Conservation (phyloP, 352 stramenopile species). For the Peronospora farinosa region DNA sequence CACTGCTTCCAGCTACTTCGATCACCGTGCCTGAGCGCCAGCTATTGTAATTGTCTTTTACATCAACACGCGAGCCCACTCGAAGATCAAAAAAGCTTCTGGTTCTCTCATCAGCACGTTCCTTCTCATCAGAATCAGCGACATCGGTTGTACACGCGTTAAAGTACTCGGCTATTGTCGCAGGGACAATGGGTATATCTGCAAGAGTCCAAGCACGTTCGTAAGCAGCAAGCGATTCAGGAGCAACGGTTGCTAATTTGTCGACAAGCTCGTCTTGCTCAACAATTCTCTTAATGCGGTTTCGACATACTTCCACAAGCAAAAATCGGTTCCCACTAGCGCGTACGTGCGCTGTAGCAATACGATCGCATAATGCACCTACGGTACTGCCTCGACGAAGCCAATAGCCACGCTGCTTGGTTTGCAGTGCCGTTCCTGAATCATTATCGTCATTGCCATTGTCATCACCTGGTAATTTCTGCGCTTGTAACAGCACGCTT, state of each 20-base stretch:
- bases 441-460: slow-evolving; percentile 2
- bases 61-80: slow-evolving; percentile 56
- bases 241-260: slow-evolving; percentile 29
- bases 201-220: slow-evolving; percentile 62
- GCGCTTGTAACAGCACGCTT: slow-evolving; percentile 56
- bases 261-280: slow-evolving; percentile 55
- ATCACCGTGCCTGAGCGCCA: slow-evolving; percentile 61
- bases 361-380: slow-evolving; percentile 39
- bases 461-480: slow-evolving; percentile 11
- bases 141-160: neutral
- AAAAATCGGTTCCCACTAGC: slow-evolving; percentile 47
- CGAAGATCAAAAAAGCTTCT: slow-evolving; percentile 41
- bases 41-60: slow-evolving; percentile 43
- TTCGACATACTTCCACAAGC: slow-evolving; percentile 56
- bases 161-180: slow-evolving; percentile 17
- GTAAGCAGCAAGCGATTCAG: slow-evolving; percentile 56
- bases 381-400: slow-evolving; percentile 43
- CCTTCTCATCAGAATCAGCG: neutral
- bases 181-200: slow-evolving; percentile 46
- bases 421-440: slow-evolving; percentile 10
- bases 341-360: slow-evolving; percentile 32
- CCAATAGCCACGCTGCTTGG: slow-evolving; percentile 44
- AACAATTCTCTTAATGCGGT: slow-evolving; percentile 71
- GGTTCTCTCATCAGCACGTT: slow-evolving; percentile 12
- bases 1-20: slow-evolving; percentile 22